Conservation (phyloP, 345 rosid genomes). For the Eutrema heterophyllum region DNA sequence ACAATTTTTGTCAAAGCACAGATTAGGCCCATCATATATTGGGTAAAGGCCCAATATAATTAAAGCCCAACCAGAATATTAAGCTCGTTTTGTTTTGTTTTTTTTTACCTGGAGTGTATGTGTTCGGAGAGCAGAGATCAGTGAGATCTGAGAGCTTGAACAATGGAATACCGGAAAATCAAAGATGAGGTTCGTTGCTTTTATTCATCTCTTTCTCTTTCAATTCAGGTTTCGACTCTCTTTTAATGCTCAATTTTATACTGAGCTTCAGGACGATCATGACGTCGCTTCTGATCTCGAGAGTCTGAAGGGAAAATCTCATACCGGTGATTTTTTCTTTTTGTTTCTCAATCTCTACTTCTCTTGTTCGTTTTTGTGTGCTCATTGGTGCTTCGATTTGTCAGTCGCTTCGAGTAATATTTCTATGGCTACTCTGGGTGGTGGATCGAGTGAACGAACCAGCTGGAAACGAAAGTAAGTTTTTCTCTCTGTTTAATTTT, state of each 20-base stretch:
- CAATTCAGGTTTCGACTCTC: background rate
- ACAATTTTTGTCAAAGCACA: background rate
- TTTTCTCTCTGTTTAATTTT: background rate
- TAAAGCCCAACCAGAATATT: background rate
- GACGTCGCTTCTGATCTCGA: slow-evolving; percentile 26
- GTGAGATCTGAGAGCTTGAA: slow-evolving; percentile 34
- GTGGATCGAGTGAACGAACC: slow-evolving; percentile 37
- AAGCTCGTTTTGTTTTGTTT: background rate
- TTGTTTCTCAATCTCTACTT: background rate
- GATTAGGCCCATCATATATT: background rate
- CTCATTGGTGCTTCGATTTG: slow-evolving; percentile 15
- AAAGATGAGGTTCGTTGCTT: slow-evolving; percentile 56
- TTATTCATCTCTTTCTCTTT: background rate
- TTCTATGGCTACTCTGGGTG: slow-evolving; percentile 36
- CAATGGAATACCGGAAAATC: slow-evolving; percentile 78
- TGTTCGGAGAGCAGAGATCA: slow-evolving; percentile 16
- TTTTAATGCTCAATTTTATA: background rate
- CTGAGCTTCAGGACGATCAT: slow-evolving; percentile 27
- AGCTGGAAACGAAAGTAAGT: slow-evolving; percentile 85
- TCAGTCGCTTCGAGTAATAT: slow-evolving; percentile 41
- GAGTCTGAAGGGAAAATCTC: slow-evolving; percentile 31
- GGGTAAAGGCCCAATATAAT: background rate
- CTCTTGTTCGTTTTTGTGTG: background rate
- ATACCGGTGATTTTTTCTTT: background rate
- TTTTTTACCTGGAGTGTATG: background rate